Conservation (phyloP, 2,329 filamentous ascomycete species). For the Aphanocladium album region DNA sequence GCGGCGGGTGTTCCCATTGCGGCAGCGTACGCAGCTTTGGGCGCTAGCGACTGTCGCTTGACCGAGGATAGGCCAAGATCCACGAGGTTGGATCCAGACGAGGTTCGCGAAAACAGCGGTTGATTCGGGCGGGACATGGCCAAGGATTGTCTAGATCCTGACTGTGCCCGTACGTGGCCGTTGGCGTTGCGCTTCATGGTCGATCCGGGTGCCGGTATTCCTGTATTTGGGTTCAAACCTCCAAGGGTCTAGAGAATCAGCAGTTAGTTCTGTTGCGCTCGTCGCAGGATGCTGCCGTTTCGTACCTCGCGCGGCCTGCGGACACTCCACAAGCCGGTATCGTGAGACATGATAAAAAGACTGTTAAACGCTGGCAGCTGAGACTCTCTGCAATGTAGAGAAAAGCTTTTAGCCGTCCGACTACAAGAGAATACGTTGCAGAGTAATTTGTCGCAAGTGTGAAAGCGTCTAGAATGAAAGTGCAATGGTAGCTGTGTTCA, state of each 20-base stretch:
- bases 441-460: slow-evolving; percentile 13
- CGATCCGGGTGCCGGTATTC: slow-evolving; percentile 84
- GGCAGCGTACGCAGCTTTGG: slow-evolving; percentile 55
- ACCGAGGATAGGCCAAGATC: slow-evolving; percentile 79
- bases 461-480: slow-evolving; percentile 11
- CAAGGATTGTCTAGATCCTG: slow-evolving; percentile 78
- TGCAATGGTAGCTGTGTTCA: neutral
- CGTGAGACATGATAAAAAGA: slow-evolving; percentile 69
- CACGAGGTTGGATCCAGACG: slow-evolving; percentile 73
- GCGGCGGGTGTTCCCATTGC: slow-evolving; percentile 47
- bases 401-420: slow-evolving; percentile 13
- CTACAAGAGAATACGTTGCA: neutral
- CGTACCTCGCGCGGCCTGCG: slow-evolving; percentile 83
- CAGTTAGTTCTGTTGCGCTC: slow-evolving; percentile 7
- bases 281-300: neutral
- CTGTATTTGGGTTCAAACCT: slow-evolving; percentile 74
- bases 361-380: neutral
- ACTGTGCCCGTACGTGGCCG: slow-evolving; percentile 76
- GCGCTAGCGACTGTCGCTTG: slow-evolving; percentile 73
- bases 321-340: slow-evolving; percentile 83
- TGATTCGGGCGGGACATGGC: slow-evolving; percentile 79
- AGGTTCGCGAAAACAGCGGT: slow-evolving; percentile 79
- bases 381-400: slow-evolving; percentile 4
- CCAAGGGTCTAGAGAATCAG: slow-evolving; percentile 65
- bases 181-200: slow-evolving; percentile 80